Base-by-base conservation (phyloP, 768 basidiomycete species). In the Hydnomerulius pinastri region DNA sequence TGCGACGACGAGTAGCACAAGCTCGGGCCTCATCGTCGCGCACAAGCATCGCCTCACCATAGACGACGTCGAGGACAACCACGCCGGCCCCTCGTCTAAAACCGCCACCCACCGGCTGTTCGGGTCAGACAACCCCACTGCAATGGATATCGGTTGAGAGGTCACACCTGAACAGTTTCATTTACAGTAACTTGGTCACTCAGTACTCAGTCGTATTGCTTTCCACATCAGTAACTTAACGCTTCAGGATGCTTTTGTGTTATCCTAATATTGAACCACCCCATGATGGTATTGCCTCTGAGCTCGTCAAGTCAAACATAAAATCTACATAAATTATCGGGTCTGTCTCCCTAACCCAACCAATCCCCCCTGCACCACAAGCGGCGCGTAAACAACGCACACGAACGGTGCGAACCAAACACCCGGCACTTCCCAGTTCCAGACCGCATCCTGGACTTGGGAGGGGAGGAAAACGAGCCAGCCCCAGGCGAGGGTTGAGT, bases 331-430 rank as follows among this genome's bases (percentile, higher is more conserved):
- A n/a, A n/a, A n/a, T n/a, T n/a, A n/a, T n/a, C n/a, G n/a, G n/a
- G n/a, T n/a, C n/a, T n/a, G n/a, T n/a, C n/a, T n/a, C n/a, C n/a
- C n/a, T n/a, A 81, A 61, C 57, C 77, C 77, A 35, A 83, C 79
- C 42, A 88, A 70, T 32, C 77, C 81, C 13, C 83, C 85, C 67
- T 92, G 90, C 55, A 90, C 66, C 41, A 87, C 75, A 21, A 92
- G 71, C 7, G 92, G 90, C 9, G 77, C 72, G 57, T 90, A 92
- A 15, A 92, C 79, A n/a, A 87, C 70, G 63, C 88, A 92, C 30
- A 88, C 72, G 55, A 92, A 86, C 2, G 91, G 91, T 18, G 85
- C 80, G 60, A 90, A 87, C 92, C 91, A 95, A 23, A 85, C 84
- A 1, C 83, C 81, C 9, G 92, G 66, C 21, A 91, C 71, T 51